Evolutionary conservation across 495 filamentous ascomycete species (phyloP).

Genomic region (Annulohypoxylon nitens): DNA sequence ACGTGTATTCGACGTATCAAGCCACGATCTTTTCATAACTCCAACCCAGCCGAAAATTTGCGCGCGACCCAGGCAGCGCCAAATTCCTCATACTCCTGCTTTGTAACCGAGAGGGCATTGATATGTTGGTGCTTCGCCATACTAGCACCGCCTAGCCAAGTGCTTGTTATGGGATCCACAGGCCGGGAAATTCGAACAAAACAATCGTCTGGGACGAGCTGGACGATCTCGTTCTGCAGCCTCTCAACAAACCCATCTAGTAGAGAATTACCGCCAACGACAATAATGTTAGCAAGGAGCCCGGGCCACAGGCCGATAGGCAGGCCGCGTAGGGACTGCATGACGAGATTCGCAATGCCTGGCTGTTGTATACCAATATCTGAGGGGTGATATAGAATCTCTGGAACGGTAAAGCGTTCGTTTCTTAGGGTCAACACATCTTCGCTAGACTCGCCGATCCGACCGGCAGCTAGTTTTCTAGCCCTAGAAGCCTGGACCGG

Average conservation of each 20-base stretch:
- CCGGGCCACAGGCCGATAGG: conserved; percentile 82
- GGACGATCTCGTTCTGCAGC: conserved; percentile 81
- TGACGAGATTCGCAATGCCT: conserved; percentile 81
- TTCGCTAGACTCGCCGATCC: conserved; percentile 73
- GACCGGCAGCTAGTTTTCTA: conserved; percentile 66
- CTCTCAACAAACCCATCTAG: conserved; percentile 86
- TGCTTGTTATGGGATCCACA: conserved; percentile 80
- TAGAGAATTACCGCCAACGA: conserved; percentile 87
- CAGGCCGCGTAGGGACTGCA: conserved; percentile 82
- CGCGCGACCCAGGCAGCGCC: conserved; percentile 82
- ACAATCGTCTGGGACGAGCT: conserved; percentile 81
- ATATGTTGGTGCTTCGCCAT: conserved; percentile 78
- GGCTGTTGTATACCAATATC: conserved; percentile 91
- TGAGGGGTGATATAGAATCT: conserved; percentile 86
- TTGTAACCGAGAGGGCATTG: conserved; percentile 76
- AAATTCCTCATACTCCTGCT: conserved; percentile 89
- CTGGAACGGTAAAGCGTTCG: conserved; percentile 91
- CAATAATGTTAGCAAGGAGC: conserved; percentile 86
- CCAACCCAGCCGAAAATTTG: conserved; percentile 69
- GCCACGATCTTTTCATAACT: conserved; percentile 64
- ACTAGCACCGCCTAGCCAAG: conserved; percentile 85
- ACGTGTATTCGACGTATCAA: not conserved
- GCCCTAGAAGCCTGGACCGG: conserved; percentile 66
- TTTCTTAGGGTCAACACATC: conserved; percentile 89
- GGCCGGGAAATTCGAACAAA: conserved; percentile 78